These are phyloP conservation scores for Rhodotorula paludigena DNA, from an alignment of 768 basidiomycete species.

Conservation along the genomic window DNA sequence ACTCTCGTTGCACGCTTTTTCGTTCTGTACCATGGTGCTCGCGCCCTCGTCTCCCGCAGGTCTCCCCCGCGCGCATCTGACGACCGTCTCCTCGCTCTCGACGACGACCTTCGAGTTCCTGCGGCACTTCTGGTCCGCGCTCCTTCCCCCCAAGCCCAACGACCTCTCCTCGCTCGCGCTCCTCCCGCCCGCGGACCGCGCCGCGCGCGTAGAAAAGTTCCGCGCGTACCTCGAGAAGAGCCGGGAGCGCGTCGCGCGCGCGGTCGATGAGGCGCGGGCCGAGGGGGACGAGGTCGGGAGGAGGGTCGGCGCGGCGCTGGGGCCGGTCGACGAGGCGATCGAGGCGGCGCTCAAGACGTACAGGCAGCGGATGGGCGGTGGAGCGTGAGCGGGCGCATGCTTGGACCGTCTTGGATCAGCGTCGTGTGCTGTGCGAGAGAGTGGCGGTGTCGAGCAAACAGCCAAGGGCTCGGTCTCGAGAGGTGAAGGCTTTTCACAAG, in stretches of 20 bases:
- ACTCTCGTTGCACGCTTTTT: background rate
- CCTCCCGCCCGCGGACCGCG: conserved; percentile 64
- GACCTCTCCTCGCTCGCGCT: conserved; percentile 34
- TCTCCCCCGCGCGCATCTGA: conserved; percentile 70
- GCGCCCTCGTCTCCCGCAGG: conserved; percentile 51
- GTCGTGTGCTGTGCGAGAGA: no score
- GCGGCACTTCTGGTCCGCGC: conserved; percentile 87
- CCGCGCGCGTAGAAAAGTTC: conserved; percentile 81
- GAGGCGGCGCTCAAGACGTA: conserved; percentile 11
- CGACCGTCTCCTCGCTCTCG: conserved; percentile 62
- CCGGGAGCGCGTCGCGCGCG: conserved; percentile 70
- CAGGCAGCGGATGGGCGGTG: conserved; percentile 2
- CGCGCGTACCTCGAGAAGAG: conserved; percentile 71
- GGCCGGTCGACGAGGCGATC: conserved; percentile 26
- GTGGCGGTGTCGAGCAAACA: no score
- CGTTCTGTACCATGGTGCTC: background rate
- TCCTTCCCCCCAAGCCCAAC: conserved; percentile 45
- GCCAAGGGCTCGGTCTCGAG: no score
- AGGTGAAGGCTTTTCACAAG: no score
- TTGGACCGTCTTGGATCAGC: no score
- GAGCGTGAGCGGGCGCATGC: no score
- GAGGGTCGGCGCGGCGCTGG: conserved; percentile 55
- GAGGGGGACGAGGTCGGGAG: conserved; percentile 53
- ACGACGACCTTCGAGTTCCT: conserved; percentile 93
- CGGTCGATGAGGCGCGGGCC: conserved; percentile 58